phyloP scores from a whole-genome alignment of 2,329 filamentous ascomycete species.

The Penicillium sp. region DNA sequence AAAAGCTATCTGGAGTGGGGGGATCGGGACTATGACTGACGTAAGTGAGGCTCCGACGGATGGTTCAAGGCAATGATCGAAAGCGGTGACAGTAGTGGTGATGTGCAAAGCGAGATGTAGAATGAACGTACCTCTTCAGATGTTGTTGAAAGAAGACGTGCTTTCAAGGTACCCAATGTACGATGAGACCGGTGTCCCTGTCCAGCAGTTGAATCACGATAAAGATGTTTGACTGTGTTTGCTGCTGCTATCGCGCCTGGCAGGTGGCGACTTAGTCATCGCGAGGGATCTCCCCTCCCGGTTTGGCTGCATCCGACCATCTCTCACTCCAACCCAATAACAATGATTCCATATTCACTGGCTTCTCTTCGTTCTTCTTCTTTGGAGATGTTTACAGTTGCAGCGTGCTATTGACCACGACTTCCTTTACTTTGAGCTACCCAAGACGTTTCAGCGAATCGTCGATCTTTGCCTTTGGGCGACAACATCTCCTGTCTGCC shows the following conservation, averaged over 20 bases:
- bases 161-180: constrained; percentile 8
- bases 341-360: constrained; percentile 7
- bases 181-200: not conserved
- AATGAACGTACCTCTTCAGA: not conserved
- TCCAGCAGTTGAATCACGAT: not conserved
- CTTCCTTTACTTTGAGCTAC: constrained; percentile 1
- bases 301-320: constrained; percentile 9
- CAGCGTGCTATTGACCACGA: constrained; percentile 1
- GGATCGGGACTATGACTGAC: constrained; percentile 12
- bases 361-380: not conserved
- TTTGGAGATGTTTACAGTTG: constrained; percentile 8
- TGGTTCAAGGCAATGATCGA: constrained; percentile 1
- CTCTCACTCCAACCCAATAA: constrained; percentile 15
- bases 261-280: constrained; percentile 28
- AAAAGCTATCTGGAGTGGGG: constrained; percentile 8
- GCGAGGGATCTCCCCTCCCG: constrained; percentile 11
- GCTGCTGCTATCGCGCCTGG: constrained; percentile 12
- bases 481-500: not conserved
- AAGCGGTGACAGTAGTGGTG: not conserved
- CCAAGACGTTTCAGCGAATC: constrained; percentile 7
- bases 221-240: constrained; percentile 21
- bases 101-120: not conserved
- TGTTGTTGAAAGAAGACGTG: not conserved
- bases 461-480: constrained; percentile 11
- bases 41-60: constrained; percentile 11